These are phyloP conservation scores for Pigoraptor vietnamica DNA, from an alignment of 78 protist species.

Conservation along the genomic window DNA sequence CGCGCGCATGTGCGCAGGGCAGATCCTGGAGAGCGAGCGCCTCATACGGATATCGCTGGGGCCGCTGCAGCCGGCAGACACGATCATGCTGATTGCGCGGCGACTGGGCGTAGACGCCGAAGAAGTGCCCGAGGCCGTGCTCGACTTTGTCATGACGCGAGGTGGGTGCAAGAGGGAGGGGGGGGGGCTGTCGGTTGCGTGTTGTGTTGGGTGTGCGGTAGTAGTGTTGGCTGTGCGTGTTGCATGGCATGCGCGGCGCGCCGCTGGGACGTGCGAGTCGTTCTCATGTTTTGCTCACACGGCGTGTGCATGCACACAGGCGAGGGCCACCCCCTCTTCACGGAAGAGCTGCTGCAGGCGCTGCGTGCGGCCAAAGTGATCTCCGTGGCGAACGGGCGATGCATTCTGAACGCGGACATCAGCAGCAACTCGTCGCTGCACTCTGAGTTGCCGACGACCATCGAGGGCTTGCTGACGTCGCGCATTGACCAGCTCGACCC, in stretches of 20 bases:
- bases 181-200: background rate
- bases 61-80: background rate
- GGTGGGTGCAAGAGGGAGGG: background rate
- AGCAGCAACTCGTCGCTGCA: background rate
- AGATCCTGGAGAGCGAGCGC: background rate
- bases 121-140: background rate
- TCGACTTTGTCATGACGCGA: background rate
- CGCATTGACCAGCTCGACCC: background rate
- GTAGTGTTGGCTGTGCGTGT: background rate
- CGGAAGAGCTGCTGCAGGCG: background rate
- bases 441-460: background rate
- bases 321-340: background rate
- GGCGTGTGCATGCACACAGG: background rate
- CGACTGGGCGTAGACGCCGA: background rate
- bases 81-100: background rate
- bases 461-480: background rate
- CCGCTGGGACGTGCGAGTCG: too few species aligned
- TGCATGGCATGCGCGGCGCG: background rate
- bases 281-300: background rate
- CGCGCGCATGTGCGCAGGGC: background rate
- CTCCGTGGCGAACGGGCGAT: background rate
- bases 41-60: background rate
- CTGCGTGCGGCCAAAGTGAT: background rate
- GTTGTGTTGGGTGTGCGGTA: background rate
- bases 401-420: background rate